Evolutionary conservation across 2,329 filamentous ascomycete genomes (phyloP), one percentile per base, ranked within the genome.

Genomic region (Aureobasidium leucospermi): DNA sequence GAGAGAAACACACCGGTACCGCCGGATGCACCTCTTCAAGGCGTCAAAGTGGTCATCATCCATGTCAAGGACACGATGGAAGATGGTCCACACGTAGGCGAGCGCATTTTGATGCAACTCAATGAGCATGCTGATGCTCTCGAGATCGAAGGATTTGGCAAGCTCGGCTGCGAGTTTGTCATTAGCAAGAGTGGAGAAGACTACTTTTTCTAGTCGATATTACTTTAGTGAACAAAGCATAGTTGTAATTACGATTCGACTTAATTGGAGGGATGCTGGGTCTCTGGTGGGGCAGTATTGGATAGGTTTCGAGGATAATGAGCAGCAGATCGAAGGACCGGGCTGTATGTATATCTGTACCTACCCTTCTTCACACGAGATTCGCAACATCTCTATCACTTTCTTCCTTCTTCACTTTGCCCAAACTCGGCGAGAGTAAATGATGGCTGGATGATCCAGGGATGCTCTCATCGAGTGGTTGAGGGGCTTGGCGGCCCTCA

Each of bases 1-100:
- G 55, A 48, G 43, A 48, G 42, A 23, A 58, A 23, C 15, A 58
- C 55, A 10, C 55, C 55, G 8, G 47, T 45, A n/a, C 56, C 56
- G 10, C 19, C 41, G 32, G 58, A 62, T 6, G 69, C 68, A 51
- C 85, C 85, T 6, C 78, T 99, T 4, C 77, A 79, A 56, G 91
- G 90, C 0, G 70, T 97, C 31, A 88, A 85, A 63, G 78, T 99
- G 1, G 85, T 96, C 52, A 84, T 97, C 59, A 97, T 97, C 39
- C 94, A 99, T 70, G 83, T 97, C 68, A 99, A 99, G 71, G 93
- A 97, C 64, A 87, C 82, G 23, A 76, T 96, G 59, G 78, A 80
- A 8, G 91, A 96, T 69, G 89, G 85, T 0, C 83, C 83, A 29
- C 71, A 76, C 49, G 84, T 81, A 1, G 81, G 78, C 38, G 84